phyloP scores from a whole-genome alignment of 2,329 filamentous ascomycete species.

The Hansfordia pulvinata region DNA sequence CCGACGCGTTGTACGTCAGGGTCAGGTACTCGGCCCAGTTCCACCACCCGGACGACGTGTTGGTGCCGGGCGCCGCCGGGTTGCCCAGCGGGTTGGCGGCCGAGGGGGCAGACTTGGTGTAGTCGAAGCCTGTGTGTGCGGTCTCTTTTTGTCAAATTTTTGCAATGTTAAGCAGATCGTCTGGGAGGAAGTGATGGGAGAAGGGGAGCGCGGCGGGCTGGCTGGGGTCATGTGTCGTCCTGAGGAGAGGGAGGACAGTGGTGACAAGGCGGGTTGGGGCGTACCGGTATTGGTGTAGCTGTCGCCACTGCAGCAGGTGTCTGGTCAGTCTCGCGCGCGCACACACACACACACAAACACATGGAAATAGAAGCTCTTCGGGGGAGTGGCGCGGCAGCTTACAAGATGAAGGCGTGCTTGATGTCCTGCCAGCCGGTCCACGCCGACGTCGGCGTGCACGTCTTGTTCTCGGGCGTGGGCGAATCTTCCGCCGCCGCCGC shows the following conservation, averaged over 20 bases:
- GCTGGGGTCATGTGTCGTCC: no score
- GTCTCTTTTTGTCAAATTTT: no score
- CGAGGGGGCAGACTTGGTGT: slow-evolving; percentile 34
- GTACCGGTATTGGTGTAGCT: slow-evolving; percentile 19
- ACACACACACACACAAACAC: no score
- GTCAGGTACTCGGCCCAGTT: slow-evolving; percentile 39
- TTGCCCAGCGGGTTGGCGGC: slow-evolving; percentile 47
- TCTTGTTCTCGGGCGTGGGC: no score
- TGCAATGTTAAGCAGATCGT: no score
- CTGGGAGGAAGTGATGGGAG: no score
- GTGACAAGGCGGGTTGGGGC: no score
- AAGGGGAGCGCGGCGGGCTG: no score
- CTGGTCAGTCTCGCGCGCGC: neutral
- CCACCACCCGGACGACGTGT: slow-evolving; percentile 29
- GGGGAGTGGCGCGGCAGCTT: slow-evolving; percentile 6
- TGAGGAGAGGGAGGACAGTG: no score
- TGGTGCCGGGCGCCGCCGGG: slow-evolving; percentile 37
- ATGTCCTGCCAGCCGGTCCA: slow-evolving; percentile 22
- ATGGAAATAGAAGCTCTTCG: no score
- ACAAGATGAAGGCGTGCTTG: slow-evolving; percentile 28
- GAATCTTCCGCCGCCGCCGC: no score
- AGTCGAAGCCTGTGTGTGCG: slow-evolving; percentile 39
- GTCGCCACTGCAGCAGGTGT: slow-evolving; percentile 13
- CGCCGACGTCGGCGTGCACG: slow-evolving; percentile 11
- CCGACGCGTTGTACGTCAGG: slow-evolving; percentile 28